Conservation (phyloP, 2,329 filamentous ascomycete genomes). For the Ophiostoma pallidulum region DNA sequence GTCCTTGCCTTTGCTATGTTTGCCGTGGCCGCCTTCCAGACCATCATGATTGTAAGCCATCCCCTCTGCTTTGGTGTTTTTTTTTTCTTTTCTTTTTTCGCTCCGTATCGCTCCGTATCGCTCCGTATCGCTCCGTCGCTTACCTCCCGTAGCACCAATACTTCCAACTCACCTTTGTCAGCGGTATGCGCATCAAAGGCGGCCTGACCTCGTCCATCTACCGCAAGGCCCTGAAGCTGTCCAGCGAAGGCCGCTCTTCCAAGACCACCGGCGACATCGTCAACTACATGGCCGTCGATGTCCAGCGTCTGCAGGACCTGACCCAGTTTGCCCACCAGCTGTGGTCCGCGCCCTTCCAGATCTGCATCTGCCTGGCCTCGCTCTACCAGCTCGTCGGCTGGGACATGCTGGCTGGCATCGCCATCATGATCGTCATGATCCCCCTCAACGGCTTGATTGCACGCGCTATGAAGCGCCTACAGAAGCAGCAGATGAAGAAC, state of each 20-base stretch:
- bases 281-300: conserved; percentile 98
- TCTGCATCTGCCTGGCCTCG: conserved; percentile 88
- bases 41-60: conserved; percentile 60
- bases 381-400: conserved; percentile 90
- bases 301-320: conserved; percentile 86
- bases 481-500: conserved; percentile 98
- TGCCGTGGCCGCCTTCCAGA: conserved; percentile 73
- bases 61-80: conserved; percentile 20
- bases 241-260: conserved; percentile 78
- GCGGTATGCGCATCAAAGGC: conserved; percentile 93
- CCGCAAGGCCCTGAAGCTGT: conserved; percentile 77
- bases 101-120: too few relatives aligned
- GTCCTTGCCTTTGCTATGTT: conserved; percentile 93
- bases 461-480: conserved; percentile 83
- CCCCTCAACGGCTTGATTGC: conserved; percentile 90
- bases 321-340: conserved; percentile 92
- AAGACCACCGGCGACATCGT: conserved; percentile 97
- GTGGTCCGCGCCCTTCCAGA: conserved; percentile 97
- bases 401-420: conserved; percentile 93
- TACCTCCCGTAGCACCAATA: conserved; percentile 61
- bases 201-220: conserved; percentile 87
- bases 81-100: too few relatives aligned
- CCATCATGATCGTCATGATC: conserved; percentile 95
- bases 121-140: too few relatives aligned
- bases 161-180: conserved; percentile 89